Evolutionary conservation across 1,284 basidiomycete species (phyloP), one percentile per base, ranked within the genome.

Genomic region (Meripilus lineatus): DNA sequence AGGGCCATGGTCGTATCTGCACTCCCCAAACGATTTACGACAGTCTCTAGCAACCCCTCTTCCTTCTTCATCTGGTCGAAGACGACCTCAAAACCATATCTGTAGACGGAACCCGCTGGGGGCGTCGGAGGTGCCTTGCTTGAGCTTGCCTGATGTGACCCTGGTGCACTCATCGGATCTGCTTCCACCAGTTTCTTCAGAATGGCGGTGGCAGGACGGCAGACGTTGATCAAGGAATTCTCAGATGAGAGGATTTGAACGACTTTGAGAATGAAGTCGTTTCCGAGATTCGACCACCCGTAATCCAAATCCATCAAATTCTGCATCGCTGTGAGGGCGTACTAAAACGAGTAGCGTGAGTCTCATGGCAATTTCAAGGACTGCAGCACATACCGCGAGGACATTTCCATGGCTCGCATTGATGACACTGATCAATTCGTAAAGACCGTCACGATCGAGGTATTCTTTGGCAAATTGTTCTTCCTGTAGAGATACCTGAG

Each of bases 171-270:
- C 51, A 70, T 65, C 6, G 85, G 84, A 55, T 89, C 85, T 7
- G 87, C 88, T 58, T 89, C 86, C 20, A 93, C 89, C 15, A 94
- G 76, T 54, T 85, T 85, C 67, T 91, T 89, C 48, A 95, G 73
- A 47, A 95, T 93, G 35, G 89, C 84, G n/a, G 93, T 96, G 1
- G 94, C 93, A 10, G 94, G 94, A n/a, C 94, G 83, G 54, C 91
- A 90, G 51, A 98, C 88, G 53, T 99, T 99, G 70, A 94, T 83
- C n/a, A 84, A 77, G 33, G 86, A 81, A 40, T 77, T 72, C 14
- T 84, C 69, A 0, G 86, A 81, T 3, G 88, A 82, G 32, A 96
- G 74, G 49, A 94, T 87, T 52, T 83, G 75, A 20, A 95, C 89
- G 33, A 96, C 76, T 57, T 76, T 77, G 53, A 78, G 73, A 46